These are phyloP conservation scores for Pseudomicrostroma phylloplanum DNA, from an alignment of 1,284 basidiomycete species.

Conservation along the genomic window DNA sequence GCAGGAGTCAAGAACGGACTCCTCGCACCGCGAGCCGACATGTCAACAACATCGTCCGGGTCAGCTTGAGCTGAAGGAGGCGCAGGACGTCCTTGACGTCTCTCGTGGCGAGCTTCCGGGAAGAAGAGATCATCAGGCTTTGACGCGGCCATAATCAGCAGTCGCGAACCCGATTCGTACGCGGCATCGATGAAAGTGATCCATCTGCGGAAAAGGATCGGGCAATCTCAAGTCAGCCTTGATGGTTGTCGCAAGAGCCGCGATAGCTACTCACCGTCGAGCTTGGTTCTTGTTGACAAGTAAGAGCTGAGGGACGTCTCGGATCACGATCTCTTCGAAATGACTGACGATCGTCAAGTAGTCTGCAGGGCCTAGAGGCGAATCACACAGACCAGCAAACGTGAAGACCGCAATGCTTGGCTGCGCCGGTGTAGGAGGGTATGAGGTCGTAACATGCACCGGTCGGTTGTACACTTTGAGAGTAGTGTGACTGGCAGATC, in stretches of 20 bases:
- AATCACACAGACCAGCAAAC: constrained; percentile 63
- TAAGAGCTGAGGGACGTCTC: constrained; percentile 60
- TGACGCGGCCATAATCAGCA: constrained; percentile 54
- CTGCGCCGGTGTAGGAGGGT: constrained; percentile 13
- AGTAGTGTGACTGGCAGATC: constrained; percentile 11
- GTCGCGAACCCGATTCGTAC: constrained; percentile 53
- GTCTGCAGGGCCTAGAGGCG: constrained; percentile 65
- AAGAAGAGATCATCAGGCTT: constrained; percentile 61
- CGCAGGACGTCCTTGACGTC: background rate
- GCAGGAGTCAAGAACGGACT: constrained; percentile 23
- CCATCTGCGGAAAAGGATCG: constrained; percentile 54
- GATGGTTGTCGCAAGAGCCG: background rate
- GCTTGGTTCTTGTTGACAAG: constrained; percentile 66
- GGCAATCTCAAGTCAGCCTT: background rate
- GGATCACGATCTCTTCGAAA: constrained; percentile 61
- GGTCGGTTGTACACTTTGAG: constrained; percentile 57
- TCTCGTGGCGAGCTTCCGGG: constrained; percentile 54
- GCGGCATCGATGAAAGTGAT: constrained; percentile 68
- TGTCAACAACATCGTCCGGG: constrained; percentile 28
- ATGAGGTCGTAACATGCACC: constrained; percentile 57
- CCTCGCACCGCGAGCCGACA: constrained; percentile 25
- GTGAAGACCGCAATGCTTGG: constrained; percentile 57
- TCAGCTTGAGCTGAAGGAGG: background rate
- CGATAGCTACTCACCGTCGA: background rate
- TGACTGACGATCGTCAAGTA: constrained; percentile 63